Conservation (phyloP, 257 asterid genomes). For the Ocimum tenuiflorum region DNA sequence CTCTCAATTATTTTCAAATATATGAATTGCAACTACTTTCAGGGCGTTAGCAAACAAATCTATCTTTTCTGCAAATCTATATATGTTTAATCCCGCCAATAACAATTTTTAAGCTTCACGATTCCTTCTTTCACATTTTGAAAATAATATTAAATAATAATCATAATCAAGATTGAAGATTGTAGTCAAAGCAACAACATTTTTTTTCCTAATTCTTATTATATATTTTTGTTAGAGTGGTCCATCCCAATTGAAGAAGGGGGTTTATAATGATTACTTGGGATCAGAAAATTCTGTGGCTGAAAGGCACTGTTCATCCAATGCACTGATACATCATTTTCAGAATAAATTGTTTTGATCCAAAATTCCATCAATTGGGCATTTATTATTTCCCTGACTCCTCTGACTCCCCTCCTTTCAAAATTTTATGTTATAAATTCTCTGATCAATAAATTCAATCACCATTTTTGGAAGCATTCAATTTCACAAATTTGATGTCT, state of each 20-base stretch:
- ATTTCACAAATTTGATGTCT: conserved; percentile 1
- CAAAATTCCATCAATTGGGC: conserved; percentile 33
- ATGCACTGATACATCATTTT: conserved; percentile 46
- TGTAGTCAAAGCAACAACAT: no score
- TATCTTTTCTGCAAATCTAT: no score
- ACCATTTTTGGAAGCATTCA: conserved; percentile 18
- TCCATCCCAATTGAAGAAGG: conserved; percentile 1
- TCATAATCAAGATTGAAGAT: no score
- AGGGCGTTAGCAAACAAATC: no score
- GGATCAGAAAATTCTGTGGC: conserved; percentile 50
- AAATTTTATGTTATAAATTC: background rate
- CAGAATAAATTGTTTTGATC: conserved; percentile 38
- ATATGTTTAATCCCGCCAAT: no score
- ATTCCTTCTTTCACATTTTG: no score
- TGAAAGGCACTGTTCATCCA: conserved; percentile 41
- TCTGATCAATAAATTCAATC: conserved; percentile 3
- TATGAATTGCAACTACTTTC: no score
- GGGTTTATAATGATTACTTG: conserved; percentile 50
- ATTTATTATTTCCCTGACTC: conserved; percentile 24
- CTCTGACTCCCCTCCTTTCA: conserved; percentile 22
- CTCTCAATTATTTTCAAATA: no score
- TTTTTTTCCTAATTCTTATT: no score
- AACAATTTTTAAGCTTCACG: background rate
- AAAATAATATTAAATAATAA: no score
- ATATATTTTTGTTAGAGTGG: no score